Base-by-base conservation (phyloP, 805 yeast genomes). In the Kuraishia piskuri region DNA sequence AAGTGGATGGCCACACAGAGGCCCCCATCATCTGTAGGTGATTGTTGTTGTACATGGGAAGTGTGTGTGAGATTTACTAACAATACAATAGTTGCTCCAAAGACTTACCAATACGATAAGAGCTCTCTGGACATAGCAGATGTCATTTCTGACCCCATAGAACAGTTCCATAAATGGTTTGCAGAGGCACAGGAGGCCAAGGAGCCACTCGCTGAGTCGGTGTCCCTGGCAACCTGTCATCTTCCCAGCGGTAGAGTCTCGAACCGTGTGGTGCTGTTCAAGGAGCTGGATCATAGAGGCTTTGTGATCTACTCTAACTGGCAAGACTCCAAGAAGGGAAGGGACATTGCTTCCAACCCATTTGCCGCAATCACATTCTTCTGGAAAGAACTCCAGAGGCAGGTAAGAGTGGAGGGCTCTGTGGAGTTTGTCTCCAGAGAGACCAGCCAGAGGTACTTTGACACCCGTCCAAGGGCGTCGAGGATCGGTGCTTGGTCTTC, bases 401-500 rank as follows among this genome's bases (percentile, higher is more conserved):
- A 90, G 69, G 96, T 94, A 3, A 79, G 99, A 57, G 84, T 94
- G 8, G 98, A 94, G 68, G 99, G 99, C 31, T 58, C 72, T 9
- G 83, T 88, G 59, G 95, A 88, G 67, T 79, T 76, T 56, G 87
- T 91, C 47, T 74, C 82, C 24, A 74, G 83, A 54, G 91, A 87
- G 61, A 88, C 86, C 26, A 80, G 89, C 5, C 82, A 85, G 60
- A 75, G 84, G 50, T 94, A 94, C 69, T 94, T 82, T 69, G 77
- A 80, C 51, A 86, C 96, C 0, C 79, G 99, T 64, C 99, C 99
- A 44, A 76, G 96, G 55, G 97, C 95, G 6, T 87, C 96, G 26
- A 84, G 87, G 64, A 83, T 94, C 56, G 98, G 99, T 26, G 99
- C 99, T 0, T 91, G 97, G 96, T 87, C 97, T 0, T 85, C 95